Percentiles rank a stretch among this genome's conserved stretches.
These are phyloP conservation scores for Themeda triandra DNA, from an alignment of 176 grass and related monocot genomes.

Conservation along the genomic window DNA sequence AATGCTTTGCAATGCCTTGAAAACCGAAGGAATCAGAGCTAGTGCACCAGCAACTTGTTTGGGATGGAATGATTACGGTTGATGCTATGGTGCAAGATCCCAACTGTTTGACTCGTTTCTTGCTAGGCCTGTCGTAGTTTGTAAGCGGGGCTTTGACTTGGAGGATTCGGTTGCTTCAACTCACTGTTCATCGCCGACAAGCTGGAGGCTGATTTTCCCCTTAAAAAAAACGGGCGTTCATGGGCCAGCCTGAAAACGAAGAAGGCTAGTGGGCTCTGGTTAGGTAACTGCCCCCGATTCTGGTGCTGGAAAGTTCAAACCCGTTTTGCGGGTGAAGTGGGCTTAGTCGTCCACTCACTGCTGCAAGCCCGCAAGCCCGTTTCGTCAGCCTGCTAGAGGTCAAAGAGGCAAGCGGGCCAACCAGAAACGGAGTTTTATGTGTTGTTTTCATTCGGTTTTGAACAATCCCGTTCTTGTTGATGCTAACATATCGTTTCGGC, in stretches of 20 bases:
- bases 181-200: neutral
- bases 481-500: no score
- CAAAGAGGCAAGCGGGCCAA: no score
- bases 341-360: neutral
- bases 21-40: neutral
- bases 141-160: slow-evolving; percentile 11
- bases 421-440: no score
- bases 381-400: no score
- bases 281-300: neutral
- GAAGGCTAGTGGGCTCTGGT: neutral
- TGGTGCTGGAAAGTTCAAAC: neutral
- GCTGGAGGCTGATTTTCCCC: neutral
- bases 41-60: neutral
- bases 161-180: neutral
- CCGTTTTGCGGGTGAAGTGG: neutral
- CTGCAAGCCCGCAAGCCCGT: neutral
- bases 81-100: neutral
- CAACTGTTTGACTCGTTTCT: neutral
- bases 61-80: neutral
- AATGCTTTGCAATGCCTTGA: no score
- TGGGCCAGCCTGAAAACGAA: neutral
- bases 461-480: no score
- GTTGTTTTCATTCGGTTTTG: no score
- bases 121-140: neutral
- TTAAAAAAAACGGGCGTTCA: neutral